Conservation (phyloP, 2,329 filamentous ascomycete genomes). For the Beauveria scarabaeidicola region DNA sequence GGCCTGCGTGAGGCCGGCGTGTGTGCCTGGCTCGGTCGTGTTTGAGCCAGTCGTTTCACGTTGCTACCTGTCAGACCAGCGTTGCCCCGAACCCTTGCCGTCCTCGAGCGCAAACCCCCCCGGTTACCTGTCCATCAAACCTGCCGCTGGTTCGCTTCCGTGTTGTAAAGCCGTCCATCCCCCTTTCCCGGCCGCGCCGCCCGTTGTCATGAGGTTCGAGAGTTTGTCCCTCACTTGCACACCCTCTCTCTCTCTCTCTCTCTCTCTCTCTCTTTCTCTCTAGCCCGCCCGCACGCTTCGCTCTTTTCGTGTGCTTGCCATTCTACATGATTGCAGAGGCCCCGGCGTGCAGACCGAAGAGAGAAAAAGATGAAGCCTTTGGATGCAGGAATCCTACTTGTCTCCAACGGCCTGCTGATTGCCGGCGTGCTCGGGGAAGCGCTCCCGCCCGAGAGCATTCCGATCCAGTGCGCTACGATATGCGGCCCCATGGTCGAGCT, state of each 20-base stretch:
- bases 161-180: background rate
- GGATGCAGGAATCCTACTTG: slow-evolving; percentile 18
- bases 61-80: slow-evolving; percentile 7
- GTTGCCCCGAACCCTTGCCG: background rate
- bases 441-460: slow-evolving; percentile 28
- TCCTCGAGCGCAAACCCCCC: background rate
- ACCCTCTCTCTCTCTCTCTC: no score
- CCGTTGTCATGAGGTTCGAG: background rate
- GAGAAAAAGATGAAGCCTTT: slow-evolving; percentile 20
- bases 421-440: slow-evolving; percentile 22
- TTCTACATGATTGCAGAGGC: background rate
- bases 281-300: background rate
- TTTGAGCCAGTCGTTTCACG: slow-evolving; percentile 10
- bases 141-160: background rate
- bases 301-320: background rate
- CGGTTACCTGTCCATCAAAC: background rate
- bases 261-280: no score
- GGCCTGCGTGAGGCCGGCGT: background rate
- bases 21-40: background rate
- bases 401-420: slow-evolving; percentile 20
- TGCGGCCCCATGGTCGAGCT: slow-evolving; percentile 36
- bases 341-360: background rate
- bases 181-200: background rate
- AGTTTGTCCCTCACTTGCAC: background rate
- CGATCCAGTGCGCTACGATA: slow-evolving; percentile 31